Evolutionary conservation across 768 basidiomycete genomes (phyloP).

Genomic region (Serendipita sp.): DNA sequence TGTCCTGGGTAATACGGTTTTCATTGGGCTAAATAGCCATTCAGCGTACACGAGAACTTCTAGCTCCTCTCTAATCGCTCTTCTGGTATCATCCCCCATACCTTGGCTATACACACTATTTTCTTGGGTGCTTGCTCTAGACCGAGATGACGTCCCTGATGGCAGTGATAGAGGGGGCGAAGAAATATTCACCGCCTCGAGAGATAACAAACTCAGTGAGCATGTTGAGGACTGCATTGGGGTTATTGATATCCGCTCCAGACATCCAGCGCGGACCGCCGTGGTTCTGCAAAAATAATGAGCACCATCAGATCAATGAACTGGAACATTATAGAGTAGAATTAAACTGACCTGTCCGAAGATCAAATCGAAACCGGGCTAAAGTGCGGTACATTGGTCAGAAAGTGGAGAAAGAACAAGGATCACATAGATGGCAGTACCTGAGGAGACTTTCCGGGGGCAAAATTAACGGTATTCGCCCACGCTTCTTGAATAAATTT

Average conservation of each 20-base stretch:
- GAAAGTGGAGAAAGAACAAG: neutral
- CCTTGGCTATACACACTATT: neutral
- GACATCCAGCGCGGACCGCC: neutral
- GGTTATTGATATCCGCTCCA: neutral
- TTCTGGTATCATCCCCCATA: too few species aligned
- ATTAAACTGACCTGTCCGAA: neutral
- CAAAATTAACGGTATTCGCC: neutral
- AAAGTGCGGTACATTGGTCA: neutral
- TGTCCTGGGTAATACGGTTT: too few species aligned
- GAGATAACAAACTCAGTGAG: conserved; percentile 7
- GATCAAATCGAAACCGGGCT: neutral
- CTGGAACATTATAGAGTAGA: too few species aligned
- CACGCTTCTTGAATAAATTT: conserved; percentile 14
- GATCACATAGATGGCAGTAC: neutral
- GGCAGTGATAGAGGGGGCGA: conserved; percentile 8
- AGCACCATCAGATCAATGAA: too few species aligned
- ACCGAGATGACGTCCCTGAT: conserved; percentile 8
- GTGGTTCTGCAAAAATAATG: neutral
- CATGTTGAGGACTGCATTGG: neutral
- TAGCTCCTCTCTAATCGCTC: too few species aligned
- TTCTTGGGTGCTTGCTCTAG: neutral
- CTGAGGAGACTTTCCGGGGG: neutral
- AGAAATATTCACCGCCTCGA: conserved; percentile 7
- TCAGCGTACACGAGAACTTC: too few species aligned
- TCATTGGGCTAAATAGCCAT: too few species aligned